Conservation (phyloP, 2,329 filamentous ascomycete genomes). For the Pseudogymnoascus sp. region DNA sequence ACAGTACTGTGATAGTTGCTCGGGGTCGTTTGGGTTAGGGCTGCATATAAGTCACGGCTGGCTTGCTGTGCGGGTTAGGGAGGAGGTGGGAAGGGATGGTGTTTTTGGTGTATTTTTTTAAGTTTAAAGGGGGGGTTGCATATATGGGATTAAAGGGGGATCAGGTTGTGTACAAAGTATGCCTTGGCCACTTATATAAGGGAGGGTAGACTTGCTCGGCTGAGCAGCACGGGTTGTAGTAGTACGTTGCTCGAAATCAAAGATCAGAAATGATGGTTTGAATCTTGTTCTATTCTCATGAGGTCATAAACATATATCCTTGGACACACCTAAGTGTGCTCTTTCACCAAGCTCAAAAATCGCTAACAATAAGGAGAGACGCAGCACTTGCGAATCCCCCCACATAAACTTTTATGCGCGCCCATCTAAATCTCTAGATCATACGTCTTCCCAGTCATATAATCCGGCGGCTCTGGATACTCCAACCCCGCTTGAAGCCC, state of each 20-base stretch:
- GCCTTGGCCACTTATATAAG: not conserved
- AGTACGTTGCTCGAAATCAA: conserved; percentile 1
- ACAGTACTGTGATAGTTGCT: not conserved
- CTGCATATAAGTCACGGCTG: conserved; percentile 9
- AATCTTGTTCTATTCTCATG: conserved; percentile 7
- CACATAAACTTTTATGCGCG: not conserved
- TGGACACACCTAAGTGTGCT: not conserved
- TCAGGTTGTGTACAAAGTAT: not conserved
- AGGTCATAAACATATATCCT: not conserved
- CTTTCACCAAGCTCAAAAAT: not conserved
- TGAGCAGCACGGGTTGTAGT: not conserved
- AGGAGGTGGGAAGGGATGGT: not conserved
- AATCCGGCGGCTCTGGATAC: not conserved
- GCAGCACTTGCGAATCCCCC: conserved; percentile 4
- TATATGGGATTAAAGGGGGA: conserved; percentile 4
- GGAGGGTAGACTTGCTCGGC: not conserved
- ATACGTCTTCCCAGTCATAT: not conserved
- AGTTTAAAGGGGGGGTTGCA: not conserved
- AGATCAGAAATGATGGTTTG: not conserved
- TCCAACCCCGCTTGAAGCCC: not conserved
- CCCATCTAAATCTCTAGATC: not conserved
- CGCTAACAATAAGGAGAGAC: not conserved
- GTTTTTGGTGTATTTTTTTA: not conserved
- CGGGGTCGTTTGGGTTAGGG: not conserved
- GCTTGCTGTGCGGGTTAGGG: conserved; percentile 1